Percentiles rank a stretch among this genome's conserved stretches.
Evolutionary conservation across 2,329 filamentous ascomycete genomes (phyloP).

Genomic region (Pseudopithomyces chartarum): DNA sequence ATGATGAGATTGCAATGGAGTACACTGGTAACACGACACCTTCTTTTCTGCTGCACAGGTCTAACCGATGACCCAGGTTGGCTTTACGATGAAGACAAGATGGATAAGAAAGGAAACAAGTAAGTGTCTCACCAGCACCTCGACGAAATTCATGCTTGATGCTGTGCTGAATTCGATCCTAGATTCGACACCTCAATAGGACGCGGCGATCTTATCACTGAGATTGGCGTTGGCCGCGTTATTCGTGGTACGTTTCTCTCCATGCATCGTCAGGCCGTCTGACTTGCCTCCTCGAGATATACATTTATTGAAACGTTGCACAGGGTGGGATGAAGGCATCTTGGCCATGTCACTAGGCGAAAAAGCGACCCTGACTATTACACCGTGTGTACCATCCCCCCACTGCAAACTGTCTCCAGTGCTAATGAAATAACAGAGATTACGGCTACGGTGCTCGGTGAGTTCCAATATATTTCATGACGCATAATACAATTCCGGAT

Average conservation of each 20-base stretch:
- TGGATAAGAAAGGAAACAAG: slow-evolving; percentile 71
- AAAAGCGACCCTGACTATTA: slow-evolving; percentile 83
- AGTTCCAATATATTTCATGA: slow-evolving; percentile 21
- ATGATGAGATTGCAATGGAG: slow-evolving; percentile 82
- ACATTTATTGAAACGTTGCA: slow-evolving; percentile 24
- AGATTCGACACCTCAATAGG: slow-evolving; percentile 90
- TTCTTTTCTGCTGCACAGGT: not conserved
- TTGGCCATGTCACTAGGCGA: slow-evolving; percentile 85
- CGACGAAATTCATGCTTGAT: slow-evolving; percentile 1
- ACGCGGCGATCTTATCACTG: slow-evolving; percentile 74
- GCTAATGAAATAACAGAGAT: slow-evolving; percentile 36
- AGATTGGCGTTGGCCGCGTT: slow-evolving; percentile 82
- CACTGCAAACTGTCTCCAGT: not conserved
- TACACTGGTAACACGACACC: slow-evolving; percentile 67
- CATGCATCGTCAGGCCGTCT: slow-evolving; percentile 7
- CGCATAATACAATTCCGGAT: slow-evolving; percentile 8
- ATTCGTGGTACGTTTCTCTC: slow-evolving; percentile 71
- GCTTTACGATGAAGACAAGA: slow-evolving; percentile 69
- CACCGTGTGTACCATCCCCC: slow-evolving; percentile 60
- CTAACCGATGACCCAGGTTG: slow-evolving; percentile 56
- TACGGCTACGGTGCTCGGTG: slow-evolving; percentile 45
- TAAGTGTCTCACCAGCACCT: slow-evolving; percentile 53
- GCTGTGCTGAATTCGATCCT: slow-evolving; percentile 20
- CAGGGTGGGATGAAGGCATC: slow-evolving; percentile 72
- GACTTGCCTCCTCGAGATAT: slow-evolving; percentile 1